Conservation (phyloP, 1,284 basidiomycete genomes). For the Malassezia restricta region DNA sequence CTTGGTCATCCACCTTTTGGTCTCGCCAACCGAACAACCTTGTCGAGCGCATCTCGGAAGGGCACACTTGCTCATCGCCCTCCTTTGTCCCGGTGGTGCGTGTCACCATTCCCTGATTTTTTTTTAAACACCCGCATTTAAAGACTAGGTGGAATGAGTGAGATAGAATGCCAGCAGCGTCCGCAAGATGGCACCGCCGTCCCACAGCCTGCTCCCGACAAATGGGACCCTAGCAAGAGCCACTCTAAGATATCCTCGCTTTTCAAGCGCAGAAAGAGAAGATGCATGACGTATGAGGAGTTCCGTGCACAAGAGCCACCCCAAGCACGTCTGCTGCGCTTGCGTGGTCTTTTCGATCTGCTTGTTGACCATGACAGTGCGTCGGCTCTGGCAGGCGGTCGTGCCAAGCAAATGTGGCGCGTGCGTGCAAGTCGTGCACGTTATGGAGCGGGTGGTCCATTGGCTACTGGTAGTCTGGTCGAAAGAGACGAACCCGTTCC, state of each 20-base stretch:
- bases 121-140: too few relatives aligned
- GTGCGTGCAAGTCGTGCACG: constrained; percentile 37
- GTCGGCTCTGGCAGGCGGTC: constrained; percentile 36
- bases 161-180: too few relatives aligned
- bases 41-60: too few relatives aligned
- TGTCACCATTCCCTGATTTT: too few relatives aligned
- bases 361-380: constrained; percentile 38
- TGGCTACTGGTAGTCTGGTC: constrained; percentile 30
- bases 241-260: background rate
- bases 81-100: too few relatives aligned
- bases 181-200: too few relatives aligned
- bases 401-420: constrained; percentile 42
- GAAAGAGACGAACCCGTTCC: background rate
- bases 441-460: constrained; percentile 36
- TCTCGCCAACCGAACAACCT: too few relatives aligned
- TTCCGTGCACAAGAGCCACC: constrained; percentile 42
- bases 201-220: too few relatives aligned
- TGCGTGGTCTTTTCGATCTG: constrained; percentile 42
- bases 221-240: too few relatives aligned
- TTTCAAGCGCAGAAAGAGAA: background rate
- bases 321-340: constrained; percentile 39
- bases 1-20: too few relatives aligned
- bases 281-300: constrained; percentile 30
- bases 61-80: too few relatives aligned
- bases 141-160: too few relatives aligned